Evolutionary conservation across 306 rosid genomes (phyloP), one percentile per base, ranked within the genome.

Genomic region (apple (Malus domestica)): DNA sequence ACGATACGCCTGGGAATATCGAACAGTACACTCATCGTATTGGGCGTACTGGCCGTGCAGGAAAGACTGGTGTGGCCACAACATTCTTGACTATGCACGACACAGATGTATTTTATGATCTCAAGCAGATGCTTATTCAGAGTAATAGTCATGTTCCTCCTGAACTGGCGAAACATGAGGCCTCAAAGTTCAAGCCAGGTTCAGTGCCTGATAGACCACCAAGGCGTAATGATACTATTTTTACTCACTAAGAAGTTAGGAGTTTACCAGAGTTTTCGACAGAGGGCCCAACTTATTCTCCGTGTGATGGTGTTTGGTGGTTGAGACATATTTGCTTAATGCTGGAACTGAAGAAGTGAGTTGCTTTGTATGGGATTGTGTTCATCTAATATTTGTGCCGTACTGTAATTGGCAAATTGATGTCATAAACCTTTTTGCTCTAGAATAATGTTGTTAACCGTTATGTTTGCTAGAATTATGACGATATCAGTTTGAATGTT

Each of bases 161-260:
- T 68, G 98, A 93, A 75, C 79, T 93, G 83, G 96, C 98, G 6
- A 90, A 92, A 75, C 98, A 93, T 32, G 98, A 93, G 80, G 97
- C 98, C 72, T 93, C 97, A 20, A 93, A 93, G 84, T 93, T 90
- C 83, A 93, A 93, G 84, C 98, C 98, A 6, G 98, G 98, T 76
- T 13, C 74, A 54, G 85, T 93, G 83, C 98, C 98, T 4, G 98
- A 93, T 76, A 90, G 98, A 76, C 98, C 96, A 32, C 91, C 98
- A 42, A 83, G 96, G 63, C 85, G 93, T 58, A 86, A 90, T 68
- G 98, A 93, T 82, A 89, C 93, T 62, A 90, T 93, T 54, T 93
- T 90, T 84, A 84, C 90, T 49, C 96, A 93, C 65, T 93, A 83
- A 85, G 81, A 59, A 81, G 45, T 52, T 38, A 45, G 44, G 60